Percentiles rank a stretch among this genome's conserved stretches.
These are phyloP conservation scores for Sugiyamaella grinbergsii DNA, from an alignment of 1,139 yeast genomes.

Conservation along the genomic window DNA sequence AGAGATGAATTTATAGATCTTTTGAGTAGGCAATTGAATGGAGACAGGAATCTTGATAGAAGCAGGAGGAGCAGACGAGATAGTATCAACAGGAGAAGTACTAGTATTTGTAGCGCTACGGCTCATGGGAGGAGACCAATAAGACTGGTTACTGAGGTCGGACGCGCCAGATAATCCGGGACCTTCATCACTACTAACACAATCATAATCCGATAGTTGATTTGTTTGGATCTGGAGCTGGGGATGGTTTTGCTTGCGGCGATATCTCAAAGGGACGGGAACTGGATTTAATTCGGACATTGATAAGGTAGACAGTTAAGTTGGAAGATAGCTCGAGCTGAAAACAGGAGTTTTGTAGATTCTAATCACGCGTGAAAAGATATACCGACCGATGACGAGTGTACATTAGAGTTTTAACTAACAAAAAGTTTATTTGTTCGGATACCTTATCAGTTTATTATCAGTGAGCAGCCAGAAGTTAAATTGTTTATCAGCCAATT, in stretches of 20 bases:
- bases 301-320: neutral
- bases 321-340: too few relatives aligned
- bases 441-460: too few relatives aligned
- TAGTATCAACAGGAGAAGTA: neutral
- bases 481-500: too few relatives aligned
- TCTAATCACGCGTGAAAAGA: too few relatives aligned
- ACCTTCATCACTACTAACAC: neutral
- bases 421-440: too few relatives aligned
- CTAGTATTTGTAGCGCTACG: neutral
- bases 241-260: constrained; percentile 8
- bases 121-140: constrained; percentile 6
- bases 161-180: constrained; percentile 5
- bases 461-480: too few relatives aligned
- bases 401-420: too few relatives aligned
- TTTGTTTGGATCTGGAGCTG: constrained; percentile 5
- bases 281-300: constrained; percentile 9
- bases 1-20: constrained; percentile 27
- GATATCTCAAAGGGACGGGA: constrained; percentile 17
- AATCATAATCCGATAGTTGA: neutral
- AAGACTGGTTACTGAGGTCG: neutral
- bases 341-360: too few relatives aligned
- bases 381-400: too few relatives aligned
- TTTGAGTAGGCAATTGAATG: constrained; percentile 34
- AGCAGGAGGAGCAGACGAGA: neutral
- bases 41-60: constrained; percentile 16